Evolutionary conservation across 2,329 filamentous ascomycete species (phyloP), one percentile per base, ranked within the genome.

Genomic region (Lasiodiplodia hormozganensis): DNA sequence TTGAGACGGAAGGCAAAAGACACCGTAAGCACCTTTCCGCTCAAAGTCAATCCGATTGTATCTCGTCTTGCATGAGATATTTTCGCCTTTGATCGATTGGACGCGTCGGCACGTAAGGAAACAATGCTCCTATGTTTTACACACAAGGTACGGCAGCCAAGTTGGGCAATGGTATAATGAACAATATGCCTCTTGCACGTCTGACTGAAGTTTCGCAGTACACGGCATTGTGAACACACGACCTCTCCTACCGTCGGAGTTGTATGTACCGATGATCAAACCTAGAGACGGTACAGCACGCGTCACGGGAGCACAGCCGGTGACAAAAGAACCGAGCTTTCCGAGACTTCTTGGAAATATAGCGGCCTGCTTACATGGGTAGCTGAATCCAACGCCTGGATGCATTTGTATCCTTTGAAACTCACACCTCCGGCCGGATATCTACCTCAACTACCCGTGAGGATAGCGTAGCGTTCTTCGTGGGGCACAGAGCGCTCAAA

Each of bases 121-220:
- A n/a, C 43, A 47, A 14, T 47, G 43, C 21, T 11, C n/a, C 43
- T 11, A 47, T 47, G 18, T 18, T n/a, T 43, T 47, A n/a, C 43
- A 21, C 3, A 7, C 43, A 47, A 47, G n/a, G n/a, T 21, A 4
- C 21, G 18, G 43, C 18, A 7, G 18, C n/a, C 40, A 21, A 21
- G 8, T 10, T n/a, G 18, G 38, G 5, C 38, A 2, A 40, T 47
- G 43, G 40, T 11, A 11, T 34, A 47, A 21, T 21, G 43, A 11
- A 11, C 43, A n/a, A 21, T 47, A 11, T 47, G 43, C 43, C 10
- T 47, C 43, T 56, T 56, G 18, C 28, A 12, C 16, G 52, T 16
- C 52, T 56, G 52, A 56, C 28, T 36, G 52, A 31, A 18, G 31
- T 31, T n/a, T 56, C 18, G 52, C 52, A 56, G 52, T 18, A 36